Base-by-base conservation (phyloP, 2,329 filamentous ascomycete genomes). In the Sclerotinia nivalis region DNA sequence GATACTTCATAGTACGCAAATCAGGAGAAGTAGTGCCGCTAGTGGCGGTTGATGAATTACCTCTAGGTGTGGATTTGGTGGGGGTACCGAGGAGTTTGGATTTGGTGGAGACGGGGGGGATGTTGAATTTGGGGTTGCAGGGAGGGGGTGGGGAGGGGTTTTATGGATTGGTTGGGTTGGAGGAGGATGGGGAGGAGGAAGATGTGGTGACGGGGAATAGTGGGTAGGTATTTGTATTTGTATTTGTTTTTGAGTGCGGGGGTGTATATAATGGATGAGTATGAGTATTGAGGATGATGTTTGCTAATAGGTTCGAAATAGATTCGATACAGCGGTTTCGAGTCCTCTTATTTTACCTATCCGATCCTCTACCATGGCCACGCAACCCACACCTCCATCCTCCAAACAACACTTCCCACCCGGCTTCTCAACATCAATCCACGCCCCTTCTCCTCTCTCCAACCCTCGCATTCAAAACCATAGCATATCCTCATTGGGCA, bases 21-120 rank as follows among this genome's bases (percentile, higher is more conserved):
- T 77, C 75, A 2, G 73, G 76, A 1, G 77, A 79, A n/a, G 80
- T 84, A 4, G 84, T 87, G 1, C 86, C 86, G 9, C 80, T 88
- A n/a, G 80, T 88, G n/a, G 81, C 85, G 0, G 76, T 83, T 18
- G 85, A 87, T 74, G 80, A 86, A 71, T 81, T 88, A 0, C 85
- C 85, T 0, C 75, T 78, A 1, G 83, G 68, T 28, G 70, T 74
- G 9, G 65, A 74, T 20, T 50, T 78, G 8, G 43, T 72, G 20
- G 83, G 81, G 34, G 78, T 84, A 4, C 83, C 84, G 4, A 82
- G 76, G 18, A 68, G 69, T 10, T 59, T 77, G 13, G 72, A 73
- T 55, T 59, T 77, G 2, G 70, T 74, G 52, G 72, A 73, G 13
- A 75, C 76, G 22, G 70, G 74, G 18, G 75, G 76, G 0, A 77